Evolutionary conservation across 352 stramenopile species (phyloP).

Genomic region (Globisporangium paddicum): DNA sequence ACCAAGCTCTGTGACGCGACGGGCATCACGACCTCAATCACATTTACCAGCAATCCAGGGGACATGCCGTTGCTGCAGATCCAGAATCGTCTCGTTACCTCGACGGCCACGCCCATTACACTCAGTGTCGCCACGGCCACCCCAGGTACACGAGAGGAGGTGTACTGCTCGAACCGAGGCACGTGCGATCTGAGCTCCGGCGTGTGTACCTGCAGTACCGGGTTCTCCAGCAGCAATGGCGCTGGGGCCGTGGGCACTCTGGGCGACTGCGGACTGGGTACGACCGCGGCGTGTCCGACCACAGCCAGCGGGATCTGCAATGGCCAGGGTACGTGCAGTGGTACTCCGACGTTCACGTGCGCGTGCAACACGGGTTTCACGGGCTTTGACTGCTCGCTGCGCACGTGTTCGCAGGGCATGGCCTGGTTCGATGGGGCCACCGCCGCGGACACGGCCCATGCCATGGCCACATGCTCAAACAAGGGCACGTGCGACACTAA

Average conservation of each 20-base stretch:
- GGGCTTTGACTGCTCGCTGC: slow-evolving; percentile 49
- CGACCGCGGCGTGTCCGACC: slow-evolving; percentile 28
- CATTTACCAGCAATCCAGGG: slow-evolving; percentile 68
- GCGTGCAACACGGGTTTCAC: slow-evolving; percentile 55
- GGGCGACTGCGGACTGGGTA: slow-evolving; percentile 46
- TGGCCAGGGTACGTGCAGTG: slow-evolving; percentile 40
- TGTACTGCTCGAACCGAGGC: slow-evolving; percentile 85
- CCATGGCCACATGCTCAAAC: slow-evolving; percentile 45
- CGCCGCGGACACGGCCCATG: slow-evolving; percentile 42
- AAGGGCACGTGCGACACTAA: slow-evolving; percentile 45
- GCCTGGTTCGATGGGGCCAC: slow-evolving; percentile 72
- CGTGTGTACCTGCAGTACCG: slow-evolving; percentile 59
- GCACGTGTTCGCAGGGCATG: slow-evolving; percentile 40
- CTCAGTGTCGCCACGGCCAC: slow-evolving; percentile 15
- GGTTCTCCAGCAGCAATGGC: slow-evolving; percentile 60
- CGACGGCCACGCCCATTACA: neutral
- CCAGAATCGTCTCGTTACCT: slow-evolving; percentile 34
- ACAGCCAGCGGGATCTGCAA: slow-evolving; percentile 35
- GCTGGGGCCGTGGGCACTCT: slow-evolving; percentile 25
- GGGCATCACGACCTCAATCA: slow-evolving; percentile 46
- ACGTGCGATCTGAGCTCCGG: slow-evolving; percentile 52
- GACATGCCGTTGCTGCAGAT: slow-evolving; percentile 47
- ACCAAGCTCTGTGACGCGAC: slow-evolving; percentile 30
- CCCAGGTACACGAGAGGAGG: slow-evolving; percentile 44
- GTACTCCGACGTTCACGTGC: slow-evolving; percentile 43